Percentiles rank a stretch among this genome's conserved stretches.
These are phyloP conservation scores for Purpureocillium takamizusanense DNA, from an alignment of 2,329 filamentous ascomycete species.

Conservation along the genomic window DNA sequence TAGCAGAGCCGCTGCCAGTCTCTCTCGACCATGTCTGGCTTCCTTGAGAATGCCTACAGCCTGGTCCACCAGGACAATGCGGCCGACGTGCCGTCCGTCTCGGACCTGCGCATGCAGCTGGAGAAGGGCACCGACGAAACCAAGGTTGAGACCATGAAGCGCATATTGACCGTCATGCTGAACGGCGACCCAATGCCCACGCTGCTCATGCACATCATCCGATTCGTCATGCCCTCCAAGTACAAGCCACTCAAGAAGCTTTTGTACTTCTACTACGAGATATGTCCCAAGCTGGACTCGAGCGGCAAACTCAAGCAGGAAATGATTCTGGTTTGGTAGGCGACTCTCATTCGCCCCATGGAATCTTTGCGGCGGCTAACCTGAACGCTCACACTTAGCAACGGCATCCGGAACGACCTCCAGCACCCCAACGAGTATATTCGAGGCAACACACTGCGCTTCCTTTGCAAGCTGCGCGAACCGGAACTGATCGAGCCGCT, in stretches of 20 bases:
- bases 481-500: constrained; percentile 93
- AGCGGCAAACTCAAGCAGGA: constrained; percentile 96
- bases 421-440: constrained; percentile 98
- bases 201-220: constrained; percentile 98
- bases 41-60: constrained; percentile 91
- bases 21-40: constrained; percentile 69
- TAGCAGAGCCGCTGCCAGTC: background rate
- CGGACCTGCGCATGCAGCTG: constrained; percentile 85
- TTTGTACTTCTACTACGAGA: constrained; percentile 98
- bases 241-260: constrained; percentile 96
- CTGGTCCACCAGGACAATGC: constrained; percentile 97
- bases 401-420: constrained; percentile 94
- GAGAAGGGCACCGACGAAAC: constrained; percentile 90
- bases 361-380: background rate
- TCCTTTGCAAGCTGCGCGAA: constrained; percentile 92
- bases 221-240: constrained; percentile 98
- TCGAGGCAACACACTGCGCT: constrained; percentile 93
- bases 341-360: background rate
- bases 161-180: constrained; percentile 92
- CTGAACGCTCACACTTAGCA: constrained; percentile 44
- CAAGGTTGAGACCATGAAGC: constrained; percentile 94
- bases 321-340: constrained; percentile 95
- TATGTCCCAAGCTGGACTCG: constrained; percentile 90
- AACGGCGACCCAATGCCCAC: constrained; percentile 95
- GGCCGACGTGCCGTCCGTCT: constrained; percentile 80